Evolutionary conservation across 1,284 basidiomycete species (phyloP).

Genomic region (Cryptococcus maquisensis): DNA sequence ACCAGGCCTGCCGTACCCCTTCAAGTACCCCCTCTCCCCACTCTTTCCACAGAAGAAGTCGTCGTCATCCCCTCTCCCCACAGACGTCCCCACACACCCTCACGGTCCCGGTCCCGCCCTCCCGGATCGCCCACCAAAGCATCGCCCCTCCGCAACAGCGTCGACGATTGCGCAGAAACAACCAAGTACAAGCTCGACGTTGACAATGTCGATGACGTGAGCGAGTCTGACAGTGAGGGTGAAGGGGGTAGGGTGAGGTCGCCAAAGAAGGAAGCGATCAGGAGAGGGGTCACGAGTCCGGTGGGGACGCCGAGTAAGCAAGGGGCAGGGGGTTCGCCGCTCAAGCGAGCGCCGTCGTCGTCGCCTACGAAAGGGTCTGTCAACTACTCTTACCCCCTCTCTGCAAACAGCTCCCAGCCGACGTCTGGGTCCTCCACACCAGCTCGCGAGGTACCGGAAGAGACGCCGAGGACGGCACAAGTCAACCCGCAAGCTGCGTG

Average conservation of each 20-base stretch:
- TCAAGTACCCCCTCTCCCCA: conserved; percentile 55
- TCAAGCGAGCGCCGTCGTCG: neutral
- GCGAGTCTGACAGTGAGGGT: conserved; percentile 1
- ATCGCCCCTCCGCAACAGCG: too few relatives aligned
- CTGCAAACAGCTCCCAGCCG: too few relatives aligned
- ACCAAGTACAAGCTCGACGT: conserved; percentile 26
- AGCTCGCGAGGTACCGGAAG: too few relatives aligned
- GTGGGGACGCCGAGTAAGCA: neutral
- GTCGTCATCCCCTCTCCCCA: conserved; percentile 6
- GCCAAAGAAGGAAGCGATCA: neutral
- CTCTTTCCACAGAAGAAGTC: conserved; percentile 6
- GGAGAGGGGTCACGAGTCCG: neutral
- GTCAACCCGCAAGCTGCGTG: conserved; percentile 53
- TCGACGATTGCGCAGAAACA: too few relatives aligned
- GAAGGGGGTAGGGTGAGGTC: neutral
- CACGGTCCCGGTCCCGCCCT: too few relatives aligned
- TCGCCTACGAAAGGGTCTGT: conserved; percentile 2
- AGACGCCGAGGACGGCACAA: neutral
- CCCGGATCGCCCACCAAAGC: too few relatives aligned
- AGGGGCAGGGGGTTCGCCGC: conserved; percentile 2
- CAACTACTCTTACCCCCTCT: neutral
- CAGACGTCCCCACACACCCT: too few relatives aligned
- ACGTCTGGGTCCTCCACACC: too few relatives aligned
- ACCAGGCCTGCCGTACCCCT: conserved; percentile 75
- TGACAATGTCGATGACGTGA: conserved; percentile 30